Percentiles rank a stretch among this genome's conserved stretches.
These are phyloP conservation scores for Globisporangium spiculum DNA, from an alignment of 352 stramenopile genomes.

Conservation along the genomic window DNA sequence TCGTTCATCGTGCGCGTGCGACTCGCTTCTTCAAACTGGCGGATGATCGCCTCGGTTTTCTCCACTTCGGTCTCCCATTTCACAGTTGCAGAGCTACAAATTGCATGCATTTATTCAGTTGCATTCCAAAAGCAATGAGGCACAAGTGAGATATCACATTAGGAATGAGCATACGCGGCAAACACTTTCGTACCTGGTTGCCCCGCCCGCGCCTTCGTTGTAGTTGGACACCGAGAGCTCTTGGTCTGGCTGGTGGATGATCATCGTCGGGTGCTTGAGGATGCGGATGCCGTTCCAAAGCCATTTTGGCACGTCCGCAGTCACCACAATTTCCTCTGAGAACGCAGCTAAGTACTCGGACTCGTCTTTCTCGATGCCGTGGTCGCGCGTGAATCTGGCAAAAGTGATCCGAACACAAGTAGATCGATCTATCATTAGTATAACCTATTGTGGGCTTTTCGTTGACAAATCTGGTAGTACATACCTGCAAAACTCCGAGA, in stretches of 20 bases:
- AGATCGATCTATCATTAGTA: background rate
- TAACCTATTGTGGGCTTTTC: background rate
- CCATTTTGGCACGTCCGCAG: conserved; percentile 69
- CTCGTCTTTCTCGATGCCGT: conserved; percentile 86
- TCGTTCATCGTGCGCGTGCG: conserved; percentile 59
- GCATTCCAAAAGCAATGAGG: background rate
- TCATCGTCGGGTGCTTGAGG: conserved; percentile 85
- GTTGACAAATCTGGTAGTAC: background rate
- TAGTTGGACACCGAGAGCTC: conserved; percentile 35
- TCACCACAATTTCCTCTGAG: conserved; percentile 82
- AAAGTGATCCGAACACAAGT: background rate
- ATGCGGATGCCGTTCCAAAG: conserved; percentile 84
- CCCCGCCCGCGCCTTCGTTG: conserved; percentile 28
- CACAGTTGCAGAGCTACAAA: conserved; percentile 32
- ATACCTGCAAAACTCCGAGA: conserved; percentile 80
- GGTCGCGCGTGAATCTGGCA: conserved; percentile 75
- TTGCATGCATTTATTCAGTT: background rate
- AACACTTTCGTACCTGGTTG: conserved; percentile 21
- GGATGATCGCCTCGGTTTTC: conserved; percentile 79
- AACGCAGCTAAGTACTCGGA: conserved; percentile 81
- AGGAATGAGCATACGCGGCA: background rate
- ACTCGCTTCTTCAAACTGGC: conserved; percentile 77
- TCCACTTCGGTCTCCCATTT: conserved; percentile 82
- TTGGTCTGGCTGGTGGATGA: conserved; percentile 76
- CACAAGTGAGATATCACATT: background rate